These are phyloP conservation scores for Panellus pusillus DNA, from an alignment of 768 basidiomycete species.

Conservation along the genomic window DNA sequence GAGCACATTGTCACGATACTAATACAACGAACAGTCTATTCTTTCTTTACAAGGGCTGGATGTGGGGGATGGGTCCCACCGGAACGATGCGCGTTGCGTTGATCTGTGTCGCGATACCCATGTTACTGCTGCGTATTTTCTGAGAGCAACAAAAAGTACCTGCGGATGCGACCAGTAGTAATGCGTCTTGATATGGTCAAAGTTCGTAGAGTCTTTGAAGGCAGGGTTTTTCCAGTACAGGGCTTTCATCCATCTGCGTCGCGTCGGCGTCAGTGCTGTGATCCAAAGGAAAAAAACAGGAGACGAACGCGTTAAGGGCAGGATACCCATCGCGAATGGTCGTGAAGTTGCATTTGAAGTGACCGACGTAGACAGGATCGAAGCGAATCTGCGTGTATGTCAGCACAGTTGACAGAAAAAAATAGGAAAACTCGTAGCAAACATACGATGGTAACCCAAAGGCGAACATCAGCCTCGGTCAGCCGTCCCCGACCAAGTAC, in stretches of 20 bases:
- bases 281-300: constrained; percentile 10
- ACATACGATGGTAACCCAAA: constrained; percentile 91
- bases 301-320: constrained; percentile 61
- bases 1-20: not conserved
- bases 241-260: constrained; percentile 70
- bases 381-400: constrained; percentile 66
- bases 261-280: not conserved
- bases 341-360: constrained; percentile 93
- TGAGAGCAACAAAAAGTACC: not conserved
- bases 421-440: too few species aligned
- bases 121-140: too few species aligned
- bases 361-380: constrained; percentile 85
- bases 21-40: not conserved
- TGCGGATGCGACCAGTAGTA: constrained; percentile 65
- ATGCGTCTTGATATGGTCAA: constrained; percentile 82
- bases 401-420: not conserved
- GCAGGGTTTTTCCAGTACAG: constrained; percentile 90
- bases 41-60: constrained; percentile 54
- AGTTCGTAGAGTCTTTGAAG: constrained; percentile 86
- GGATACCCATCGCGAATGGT: constrained; percentile 88
- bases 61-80: constrained; percentile 67
- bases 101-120: constrained; percentile 62
- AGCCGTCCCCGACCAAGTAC: constrained; percentile 77
- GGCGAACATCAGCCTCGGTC: constrained; percentile 82
- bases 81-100: constrained; percentile 81